These are phyloP conservation scores for Arthrobotrys iridis DNA, from an alignment of 2,329 filamentous ascomycete species.

Conservation along the genomic window DNA sequence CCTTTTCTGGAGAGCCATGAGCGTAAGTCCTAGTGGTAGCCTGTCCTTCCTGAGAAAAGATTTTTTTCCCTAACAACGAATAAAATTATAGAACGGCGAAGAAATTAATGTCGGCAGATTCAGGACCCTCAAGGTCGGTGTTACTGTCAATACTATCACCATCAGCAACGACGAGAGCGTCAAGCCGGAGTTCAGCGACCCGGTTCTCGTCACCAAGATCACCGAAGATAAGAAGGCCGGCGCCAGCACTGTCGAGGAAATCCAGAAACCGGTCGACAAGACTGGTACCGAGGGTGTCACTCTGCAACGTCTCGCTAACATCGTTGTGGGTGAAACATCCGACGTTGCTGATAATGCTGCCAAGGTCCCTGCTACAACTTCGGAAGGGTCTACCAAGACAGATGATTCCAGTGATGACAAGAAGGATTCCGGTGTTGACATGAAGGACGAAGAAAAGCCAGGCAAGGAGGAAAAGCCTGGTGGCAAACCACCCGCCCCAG, in stretches of 20 bases:
- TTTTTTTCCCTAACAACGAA: not conserved
- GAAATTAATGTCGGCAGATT: conserved; percentile 1
- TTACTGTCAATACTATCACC: conserved; percentile 19
- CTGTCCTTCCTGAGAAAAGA: not conserved
- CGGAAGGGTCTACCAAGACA: not conserved
- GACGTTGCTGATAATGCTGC: conserved; percentile 5
- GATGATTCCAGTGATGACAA: too few species aligned
- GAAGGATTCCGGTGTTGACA: not conserved
- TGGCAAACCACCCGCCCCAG: too few species aligned
- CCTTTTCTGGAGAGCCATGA: conserved; percentile 14
- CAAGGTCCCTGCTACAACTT: not conserved
- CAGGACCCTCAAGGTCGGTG: conserved; percentile 33
- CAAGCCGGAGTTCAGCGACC: conserved; percentile 16
- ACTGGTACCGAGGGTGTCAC: not conserved
- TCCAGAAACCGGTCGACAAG: conserved; percentile 11
- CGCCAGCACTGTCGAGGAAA: conserved; percentile 1
- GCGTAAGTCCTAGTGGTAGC: conserved; percentile 4
- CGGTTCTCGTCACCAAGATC: conserved; percentile 4
- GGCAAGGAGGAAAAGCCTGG: too few species aligned
- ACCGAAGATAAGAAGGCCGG: conserved; percentile 24
- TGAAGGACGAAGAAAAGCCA: not conserved
- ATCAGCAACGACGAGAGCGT: not conserved
- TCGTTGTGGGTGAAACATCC: not conserved
- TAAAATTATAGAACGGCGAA: not conserved
- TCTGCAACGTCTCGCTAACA: not conserved